Base-by-base conservation (phyloP, 164 flowering plant species). In the Berberis vulgaris region DNA sequence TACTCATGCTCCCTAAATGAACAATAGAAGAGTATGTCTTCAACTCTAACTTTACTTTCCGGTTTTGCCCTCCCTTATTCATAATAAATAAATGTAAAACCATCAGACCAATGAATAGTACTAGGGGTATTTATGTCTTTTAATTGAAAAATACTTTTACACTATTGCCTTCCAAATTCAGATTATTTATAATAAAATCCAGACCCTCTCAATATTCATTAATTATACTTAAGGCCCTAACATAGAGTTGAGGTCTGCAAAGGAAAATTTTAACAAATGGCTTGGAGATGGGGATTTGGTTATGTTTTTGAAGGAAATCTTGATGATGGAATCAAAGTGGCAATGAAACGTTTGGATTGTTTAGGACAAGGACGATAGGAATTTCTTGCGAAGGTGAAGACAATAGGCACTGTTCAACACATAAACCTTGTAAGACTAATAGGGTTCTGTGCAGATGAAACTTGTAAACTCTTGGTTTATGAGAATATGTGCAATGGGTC, bases 281-380 rank as follows among this genome's bases (percentile, higher is more conserved):
- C 65, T 68, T 54, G 76, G 73, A 7, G 53, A 62, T 57, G 76
- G 73, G 73, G 76, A 47, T 73, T 66, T 49, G 76, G 76, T 1
- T 53, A 65, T 10, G 73, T 73, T 69, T 57, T 49, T 41, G 57
- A 69, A 62, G 76, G 73, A 38, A 59, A 54, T 9, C 43, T 73
- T 42, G 6, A 41, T 7, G 49, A 60, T 61, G 72, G 72, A 13
- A 64, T 57, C 41, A 56, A 60, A 41, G 54, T 65, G 52, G 71
- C 70, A 5, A 73, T 69, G 45, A 65, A 71, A 47, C 47, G 64
- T 26, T 65, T 66, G 1, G 53, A 67, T 45, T 57, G 61, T 41
- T 5, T 63, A 10, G 73, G 65, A 4, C 67, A 66, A 39, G 59
- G 49, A 13, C 63, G 44, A 45, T 57, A 67, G 26, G 49, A 45